phyloP scores from a whole-genome alignment of 805 yeast genomes.

The Myxozyma neglecta region DNA sequence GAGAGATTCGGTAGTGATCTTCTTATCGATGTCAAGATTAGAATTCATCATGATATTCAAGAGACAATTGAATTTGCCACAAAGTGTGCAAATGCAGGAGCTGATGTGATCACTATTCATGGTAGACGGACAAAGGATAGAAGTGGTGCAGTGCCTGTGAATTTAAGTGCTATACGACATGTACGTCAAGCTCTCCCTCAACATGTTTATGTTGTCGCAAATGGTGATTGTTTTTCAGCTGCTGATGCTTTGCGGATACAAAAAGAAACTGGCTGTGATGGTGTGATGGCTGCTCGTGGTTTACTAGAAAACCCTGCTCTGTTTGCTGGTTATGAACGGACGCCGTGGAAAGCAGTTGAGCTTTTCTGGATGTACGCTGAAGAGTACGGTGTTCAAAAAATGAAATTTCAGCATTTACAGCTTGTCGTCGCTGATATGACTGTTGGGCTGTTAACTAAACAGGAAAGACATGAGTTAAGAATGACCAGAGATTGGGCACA shows the following conservation, averaged over 20 bases:
- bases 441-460: constrained; percentile 47
- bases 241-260: constrained; percentile 66
- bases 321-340: constrained; percentile 65
- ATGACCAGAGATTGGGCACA: constrained; percentile 57
- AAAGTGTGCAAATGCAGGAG: constrained; percentile 80
- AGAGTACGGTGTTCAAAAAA: constrained; percentile 60
- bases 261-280: constrained; percentile 72
- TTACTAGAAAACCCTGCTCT: constrained; percentile 81
- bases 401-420: constrained; percentile 75
- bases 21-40: constrained; percentile 86
- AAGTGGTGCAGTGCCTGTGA: constrained; percentile 71
- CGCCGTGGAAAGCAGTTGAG: constrained; percentile 94
- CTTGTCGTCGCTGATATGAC: constrained; percentile 91
- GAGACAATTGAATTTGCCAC: constrained; percentile 74
- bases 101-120: constrained; percentile 90
- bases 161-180: constrained; percentile 73
- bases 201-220: constrained; percentile 84
- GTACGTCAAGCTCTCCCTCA: constrained; percentile 53
- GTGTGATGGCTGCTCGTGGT: constrained; percentile 96
- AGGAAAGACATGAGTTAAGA: constrained; percentile 63
- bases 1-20: constrained; percentile 65
- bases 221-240: constrained; percentile 85
- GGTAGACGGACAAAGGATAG: constrained; percentile 86
- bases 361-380: constrained; percentile 75
- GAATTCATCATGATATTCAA: constrained; percentile 74